Evolutionary conservation across 2,329 filamentous ascomycete species (phyloP), one percentile per base, ranked within the genome.

Genomic region (Pseudogymnoascus sp.): DNA sequence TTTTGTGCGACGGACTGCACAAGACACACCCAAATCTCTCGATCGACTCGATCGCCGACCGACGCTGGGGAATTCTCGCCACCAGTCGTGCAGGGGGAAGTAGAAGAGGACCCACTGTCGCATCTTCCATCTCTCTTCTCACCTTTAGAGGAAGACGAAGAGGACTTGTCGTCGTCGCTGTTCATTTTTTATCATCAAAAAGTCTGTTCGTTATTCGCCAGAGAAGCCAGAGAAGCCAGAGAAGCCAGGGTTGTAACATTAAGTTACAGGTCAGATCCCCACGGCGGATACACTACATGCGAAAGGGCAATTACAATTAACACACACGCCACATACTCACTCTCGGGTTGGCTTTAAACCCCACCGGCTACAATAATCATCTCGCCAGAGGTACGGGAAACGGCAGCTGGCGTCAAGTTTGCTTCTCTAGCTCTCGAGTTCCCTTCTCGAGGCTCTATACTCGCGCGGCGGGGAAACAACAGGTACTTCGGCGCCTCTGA

Each of bases 31-130:
- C 50, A 56, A 56, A 56, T 56, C 50, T 56, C 26, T 56, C 50
- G 50, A 56, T 56, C 50, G 50, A 56, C n/a, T 56, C 50, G 50
- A 56, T 56, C 50, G 50, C 29, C 26, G n/a, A 56, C 50, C 50
- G 2, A 31, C 50, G 29, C 29, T 56, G 50, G 50, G 46, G 50
- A 21, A 19, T 33, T 56, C 50, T 56, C 17, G 50, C 50, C 50
- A 26, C 50, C 29, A 56, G 17, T 33, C 5, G 26, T 56, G 50
- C n/a, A 56, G 29, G 50, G 50, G 50, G 26, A 33, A 56, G n/a
- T 21, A 56, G 50, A 33, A 56, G 50, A 56, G 50, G 26, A 21
- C 10, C 50, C 50, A 56, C 50, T 33, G 50, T 56, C 50, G 50
- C 50, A 33, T 56, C 31, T n/a, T 56, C 29, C 26, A 33, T 17